A percentile compares a stretch with the other conserved stretches of the same genome.
These are phyloP conservation scores for Linanthus parryae DNA, from an alignment of 148 eudicot genomes.

Conservation along the genomic window DNA sequence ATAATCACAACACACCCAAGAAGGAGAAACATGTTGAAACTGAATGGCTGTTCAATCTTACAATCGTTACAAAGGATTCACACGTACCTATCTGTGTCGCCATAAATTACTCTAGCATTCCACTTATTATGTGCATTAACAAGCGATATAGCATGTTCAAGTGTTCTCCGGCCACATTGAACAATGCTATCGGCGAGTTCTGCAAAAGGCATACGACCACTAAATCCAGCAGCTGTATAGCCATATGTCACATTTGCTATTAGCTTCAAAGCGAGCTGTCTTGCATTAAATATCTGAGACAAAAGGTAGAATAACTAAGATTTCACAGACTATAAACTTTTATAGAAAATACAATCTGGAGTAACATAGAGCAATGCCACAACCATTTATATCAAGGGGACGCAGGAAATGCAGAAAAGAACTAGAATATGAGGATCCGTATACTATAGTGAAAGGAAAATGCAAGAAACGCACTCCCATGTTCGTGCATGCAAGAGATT, in stretches of 20 bases:
- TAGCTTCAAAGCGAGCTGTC: conserved; percentile 94
- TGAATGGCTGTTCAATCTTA: not conserved
- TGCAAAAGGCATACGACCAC: conserved; percentile 99
- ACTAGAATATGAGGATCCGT: no score
- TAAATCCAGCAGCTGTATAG: conserved; percentile 97
- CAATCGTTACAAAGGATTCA: not conserved
- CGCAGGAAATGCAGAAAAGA: not conserved
- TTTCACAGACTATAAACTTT: not conserved
- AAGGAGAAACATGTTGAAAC: conserved; percentile 1
- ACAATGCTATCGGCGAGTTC: conserved; percentile 98
- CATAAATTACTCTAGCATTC: conserved; percentile 88
- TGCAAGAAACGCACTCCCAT: no score
- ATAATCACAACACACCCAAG: conserved; percentile 2
- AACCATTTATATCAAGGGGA: not conserved
- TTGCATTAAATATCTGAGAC: conserved; percentile 72
- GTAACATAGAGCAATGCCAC: not conserved
- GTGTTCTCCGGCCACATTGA: conserved; percentile 96
- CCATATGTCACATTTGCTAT: conserved; percentile 98
- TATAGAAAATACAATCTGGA: not conserved
- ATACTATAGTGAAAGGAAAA: no score
- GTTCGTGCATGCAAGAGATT: no score
- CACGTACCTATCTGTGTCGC: conserved; percentile 91
- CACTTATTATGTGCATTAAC: conserved; percentile 68
- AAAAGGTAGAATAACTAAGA: not conserved
- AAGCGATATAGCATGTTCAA: conserved; percentile 78